phyloP scores from a whole-genome alignment of 805 yeast genomes.

The Pichia phayaonensis region DNA sequence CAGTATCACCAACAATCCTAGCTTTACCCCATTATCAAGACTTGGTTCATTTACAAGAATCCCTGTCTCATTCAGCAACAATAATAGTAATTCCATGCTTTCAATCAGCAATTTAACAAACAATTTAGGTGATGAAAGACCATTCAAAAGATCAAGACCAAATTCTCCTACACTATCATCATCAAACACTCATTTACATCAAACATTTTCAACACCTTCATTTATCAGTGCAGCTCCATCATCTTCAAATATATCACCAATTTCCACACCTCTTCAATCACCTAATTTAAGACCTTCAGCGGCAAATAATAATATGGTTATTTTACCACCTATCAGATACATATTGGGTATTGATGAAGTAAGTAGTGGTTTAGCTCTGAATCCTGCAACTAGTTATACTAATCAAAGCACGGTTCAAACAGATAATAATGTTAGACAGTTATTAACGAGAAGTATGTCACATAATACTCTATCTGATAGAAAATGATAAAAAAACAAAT shows the following conservation, averaged over 20 bases:
- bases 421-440: constrained; percentile 23
- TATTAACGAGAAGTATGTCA: constrained; percentile 21
- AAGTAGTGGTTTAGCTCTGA: background rate
- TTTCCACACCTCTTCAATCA: constrained; percentile 30
- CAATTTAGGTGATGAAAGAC: constrained; percentile 12
- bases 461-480: constrained; percentile 18
- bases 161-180: constrained; percentile 16
- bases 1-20: background rate
- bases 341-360: constrained; percentile 17
- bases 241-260: constrained; percentile 16
- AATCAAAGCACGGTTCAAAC: constrained; percentile 11
- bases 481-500: background rate
- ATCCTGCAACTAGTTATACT: background rate
- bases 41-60: constrained; percentile 21
- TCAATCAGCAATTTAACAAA: constrained; percentile 18
- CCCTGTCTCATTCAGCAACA: background rate
- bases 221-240: constrained; percentile 30
- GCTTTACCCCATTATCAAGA: constrained; percentile 3
- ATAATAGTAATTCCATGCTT: background rate
- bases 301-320: constrained; percentile 6
- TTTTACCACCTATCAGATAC: constrained; percentile 29
- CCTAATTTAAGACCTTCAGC: constrained; percentile 28
- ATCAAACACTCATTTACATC: constrained; percentile 17
- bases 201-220: constrained; percentile 28
- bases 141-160: constrained; percentile 33